Base-by-base conservation (phyloP, 2,329 filamentous ascomycete species). In the Atkinsonella texensis region DNA sequence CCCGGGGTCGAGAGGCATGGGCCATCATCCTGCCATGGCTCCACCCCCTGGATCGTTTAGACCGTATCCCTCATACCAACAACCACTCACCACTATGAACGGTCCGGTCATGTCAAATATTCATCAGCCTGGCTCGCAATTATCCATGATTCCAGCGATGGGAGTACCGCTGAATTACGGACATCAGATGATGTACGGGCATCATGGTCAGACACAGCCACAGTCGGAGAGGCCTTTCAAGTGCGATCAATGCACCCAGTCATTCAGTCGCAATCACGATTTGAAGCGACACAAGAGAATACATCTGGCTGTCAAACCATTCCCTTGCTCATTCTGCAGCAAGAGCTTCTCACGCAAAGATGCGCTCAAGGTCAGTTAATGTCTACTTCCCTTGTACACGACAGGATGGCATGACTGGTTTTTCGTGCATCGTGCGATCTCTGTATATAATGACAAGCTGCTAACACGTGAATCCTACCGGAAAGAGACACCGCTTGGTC, bases 281-380 rank as follows among this genome's bases (percentile, higher is more conserved):
- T 69, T 97, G 60, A 98, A 98, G 70, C 80, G 93, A 49, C 93
- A 98, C 67, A 95, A 95, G 74, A 76, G 89, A 48, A 97, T 97
- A 53, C 93, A 98, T 68, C 70, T 97, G 53, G 87, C 89, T 0
- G 88, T 97, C 41, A 98, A 98, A 74, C 93, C 93, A 0, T 97
- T 91, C 66, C 90, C 90, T 0, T 98, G 93, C 66, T 80, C 74
- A 7, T 85, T 85, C 62, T 98, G 93, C 65, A 89, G 95, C 55
- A 97, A 97, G 78, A 93, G 87, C 65, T 98, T 98, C 63, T 96
- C 90, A 3, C 79, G 93, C 54, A 97, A 97, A 66, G 93, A 97
- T 68, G 93, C 93, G 10, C 74, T 98, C 32, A 97, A 97, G 87
- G 93, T 97, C 72, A 61, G 80, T 56, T 49, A 28, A 39, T 18